These are phyloP conservation scores for Calonectria hawksworthii DNA, from an alignment of 2,329 filamentous ascomycete genomes.

Conservation along the genomic window DNA sequence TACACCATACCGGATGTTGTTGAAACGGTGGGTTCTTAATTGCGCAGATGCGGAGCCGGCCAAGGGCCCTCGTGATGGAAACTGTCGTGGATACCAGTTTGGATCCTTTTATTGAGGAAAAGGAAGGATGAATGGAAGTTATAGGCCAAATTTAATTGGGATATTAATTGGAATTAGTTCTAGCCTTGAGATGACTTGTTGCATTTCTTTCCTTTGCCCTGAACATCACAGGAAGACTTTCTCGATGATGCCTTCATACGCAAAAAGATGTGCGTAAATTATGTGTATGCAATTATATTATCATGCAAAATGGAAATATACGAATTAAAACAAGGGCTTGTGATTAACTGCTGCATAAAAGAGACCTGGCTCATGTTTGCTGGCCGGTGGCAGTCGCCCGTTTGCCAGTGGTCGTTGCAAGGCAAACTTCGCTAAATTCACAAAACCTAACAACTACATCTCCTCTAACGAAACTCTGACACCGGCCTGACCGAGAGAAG, in stretches of 20 bases:
- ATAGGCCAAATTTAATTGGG: neutral
- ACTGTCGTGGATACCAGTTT: too few relatives aligned
- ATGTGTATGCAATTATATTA: neutral
- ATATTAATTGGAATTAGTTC: neutral
- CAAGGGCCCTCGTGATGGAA: neutral
- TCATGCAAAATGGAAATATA: neutral
- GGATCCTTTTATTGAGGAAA: too few relatives aligned
- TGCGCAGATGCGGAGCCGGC: neutral
- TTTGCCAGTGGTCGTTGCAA: neutral
- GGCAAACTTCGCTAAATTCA: neutral
- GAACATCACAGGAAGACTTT: neutral
- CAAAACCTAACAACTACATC: neutral
- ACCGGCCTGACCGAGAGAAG: neutral
- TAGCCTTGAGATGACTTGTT: neutral
- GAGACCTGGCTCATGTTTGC: neutral
- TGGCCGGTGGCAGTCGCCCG: neutral
- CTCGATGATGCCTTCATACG: too few relatives aligned
- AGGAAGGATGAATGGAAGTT: neutral
- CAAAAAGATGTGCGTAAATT: neutral
- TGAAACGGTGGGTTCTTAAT: neutral
- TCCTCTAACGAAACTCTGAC: neutral
- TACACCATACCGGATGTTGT: constrained; percentile 45
- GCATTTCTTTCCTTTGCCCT: neutral
- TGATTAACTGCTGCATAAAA: neutral
- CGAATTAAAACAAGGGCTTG: too few relatives aligned